Base-by-base conservation (phyloP, 176 grass and related monocot genomes). In the Oryza nivara region DNA sequence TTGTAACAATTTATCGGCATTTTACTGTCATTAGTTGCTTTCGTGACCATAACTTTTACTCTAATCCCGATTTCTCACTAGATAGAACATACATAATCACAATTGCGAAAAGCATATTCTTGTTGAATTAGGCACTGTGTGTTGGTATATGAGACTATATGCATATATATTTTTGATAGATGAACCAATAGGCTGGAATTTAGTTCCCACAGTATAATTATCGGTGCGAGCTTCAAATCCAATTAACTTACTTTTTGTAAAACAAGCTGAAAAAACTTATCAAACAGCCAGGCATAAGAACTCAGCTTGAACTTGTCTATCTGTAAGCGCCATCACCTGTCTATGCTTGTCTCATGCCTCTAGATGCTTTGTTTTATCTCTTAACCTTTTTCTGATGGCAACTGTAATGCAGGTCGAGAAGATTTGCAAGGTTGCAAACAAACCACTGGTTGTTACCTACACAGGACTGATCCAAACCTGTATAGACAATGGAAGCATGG, bases 361-460 rank as follows among this genome's bases (percentile, higher is more conserved):
- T 46, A 61, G 43, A 78, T 79, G 74, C 30, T 72, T 72, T 83
- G 47, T 79, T 49, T 34, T 9, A 26, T 51, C 47, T 63, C 60
- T 68, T 16, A 47, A 46, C 67, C 26, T 77, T 84, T 94, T 65
- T 86, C 67, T 7, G 51, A 86, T 73, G 12, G 44, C 28, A 74
- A 68, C 40, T 44, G 83, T 69, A 83, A 52, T 89, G 88, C 91
- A 95, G 96, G 85, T 98, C 68, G 83, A 92, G 28, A 98, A 95
- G 83, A 95, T 98, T 86, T 98, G 96, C 83, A 95, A 93, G 82
- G 96, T 98, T 75, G 96, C 96, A 70, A 95, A 98, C 73, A 98
- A 98, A 86, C 96, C 96, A 10, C 81, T 98, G 72, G 93, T 95
- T 90, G 96, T 98, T 65, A 93, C 96, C 41, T 98, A 95, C 78